Conservation (phyloP, 495 filamentous ascomycete genomes). For the Penicillium fimorum region DNA sequence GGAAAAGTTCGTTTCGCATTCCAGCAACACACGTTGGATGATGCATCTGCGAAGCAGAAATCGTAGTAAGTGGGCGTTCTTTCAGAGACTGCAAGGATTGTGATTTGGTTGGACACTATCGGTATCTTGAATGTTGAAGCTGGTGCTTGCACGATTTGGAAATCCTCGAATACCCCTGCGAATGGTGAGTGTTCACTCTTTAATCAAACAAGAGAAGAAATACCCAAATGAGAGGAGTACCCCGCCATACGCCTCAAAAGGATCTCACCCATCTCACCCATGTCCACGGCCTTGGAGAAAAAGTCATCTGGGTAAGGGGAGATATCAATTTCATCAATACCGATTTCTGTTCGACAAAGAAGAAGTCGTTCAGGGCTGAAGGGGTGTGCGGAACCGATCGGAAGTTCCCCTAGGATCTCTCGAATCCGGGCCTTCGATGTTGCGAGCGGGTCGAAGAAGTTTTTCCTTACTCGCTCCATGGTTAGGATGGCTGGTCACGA, state of each 20-base stretch:
- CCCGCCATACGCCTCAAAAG: constrained; percentile 23
- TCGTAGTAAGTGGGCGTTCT: constrained; percentile 26
- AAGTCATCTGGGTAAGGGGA: constrained; percentile 25
- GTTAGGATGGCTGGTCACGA: background rate
- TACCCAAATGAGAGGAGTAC: constrained; percentile 19
- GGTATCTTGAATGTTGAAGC: constrained; percentile 25
- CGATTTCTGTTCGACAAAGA: constrained; percentile 22
- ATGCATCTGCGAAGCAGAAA: constrained; percentile 26
- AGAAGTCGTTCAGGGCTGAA: constrained; percentile 27
- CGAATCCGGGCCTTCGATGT: constrained; percentile 22
- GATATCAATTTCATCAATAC: constrained; percentile 28
- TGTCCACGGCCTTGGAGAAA: constrained; percentile 29
- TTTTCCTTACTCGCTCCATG: constrained; percentile 26
- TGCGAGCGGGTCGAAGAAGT: constrained; percentile 26
- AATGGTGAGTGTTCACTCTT: background rate
- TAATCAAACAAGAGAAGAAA: background rate
- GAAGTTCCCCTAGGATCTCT: constrained; percentile 21
- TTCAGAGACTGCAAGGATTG: constrained; percentile 25
- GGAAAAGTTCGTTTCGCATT: constrained; percentile 14
- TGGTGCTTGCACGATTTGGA: constrained; percentile 25
- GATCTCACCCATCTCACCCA: constrained; percentile 26
- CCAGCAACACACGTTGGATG: constrained; percentile 18
- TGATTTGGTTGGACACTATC: constrained; percentile 21
- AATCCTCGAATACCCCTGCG: constrained; percentile 22
- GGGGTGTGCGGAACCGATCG: constrained; percentile 29